phyloP scores from a whole-genome alignment of 2,329 filamentous ascomycete species.

The Colletotrichum truncatum region DNA sequence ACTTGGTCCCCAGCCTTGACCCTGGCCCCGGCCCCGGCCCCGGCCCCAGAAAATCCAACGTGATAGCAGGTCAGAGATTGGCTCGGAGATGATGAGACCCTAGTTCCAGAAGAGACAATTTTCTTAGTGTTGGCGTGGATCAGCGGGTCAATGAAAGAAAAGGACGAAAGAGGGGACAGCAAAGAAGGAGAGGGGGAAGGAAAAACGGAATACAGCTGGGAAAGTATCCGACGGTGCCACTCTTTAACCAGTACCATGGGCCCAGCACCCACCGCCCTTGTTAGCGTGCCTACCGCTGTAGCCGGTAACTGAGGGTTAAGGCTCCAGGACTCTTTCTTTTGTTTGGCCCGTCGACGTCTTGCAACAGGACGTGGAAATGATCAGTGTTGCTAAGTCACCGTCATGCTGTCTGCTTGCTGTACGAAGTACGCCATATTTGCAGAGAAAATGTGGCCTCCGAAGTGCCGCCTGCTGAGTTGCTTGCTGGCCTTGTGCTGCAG shows the following conservation, averaged over 20 bases:
- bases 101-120: background rate
- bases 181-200: background rate
- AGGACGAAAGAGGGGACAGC: background rate
- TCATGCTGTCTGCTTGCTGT: background rate
- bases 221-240: slow-evolving; percentile 24
- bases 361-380: too few relatives aligned
- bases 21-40: slow-evolving; percentile 15
- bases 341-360: too few relatives aligned
- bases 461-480: too few relatives aligned
- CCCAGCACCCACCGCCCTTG: slow-evolving; percentile 1
- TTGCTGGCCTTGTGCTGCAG: too few relatives aligned
- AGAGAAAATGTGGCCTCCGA: too few relatives aligned
- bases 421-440: too few relatives aligned
- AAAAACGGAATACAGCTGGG: too few relatives aligned
- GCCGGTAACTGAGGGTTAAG: slow-evolving; percentile 1
- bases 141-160: background rate
- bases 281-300: slow-evolving; percentile 11
- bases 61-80: slow-evolving; percentile 26
- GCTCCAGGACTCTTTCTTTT: too few relatives aligned
- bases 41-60: slow-evolving; percentile 22
- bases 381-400: too few relatives aligned
- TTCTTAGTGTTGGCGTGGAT: slow-evolving; percentile 1
- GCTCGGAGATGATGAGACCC: slow-evolving; percentile 32
- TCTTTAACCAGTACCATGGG: slow-evolving; percentile 26
- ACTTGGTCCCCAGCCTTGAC: background rate